Evolutionary conservation across 768 basidiomycete genomes (phyloP).

Genomic region (Sistotremastrum niveocremeum): DNA sequence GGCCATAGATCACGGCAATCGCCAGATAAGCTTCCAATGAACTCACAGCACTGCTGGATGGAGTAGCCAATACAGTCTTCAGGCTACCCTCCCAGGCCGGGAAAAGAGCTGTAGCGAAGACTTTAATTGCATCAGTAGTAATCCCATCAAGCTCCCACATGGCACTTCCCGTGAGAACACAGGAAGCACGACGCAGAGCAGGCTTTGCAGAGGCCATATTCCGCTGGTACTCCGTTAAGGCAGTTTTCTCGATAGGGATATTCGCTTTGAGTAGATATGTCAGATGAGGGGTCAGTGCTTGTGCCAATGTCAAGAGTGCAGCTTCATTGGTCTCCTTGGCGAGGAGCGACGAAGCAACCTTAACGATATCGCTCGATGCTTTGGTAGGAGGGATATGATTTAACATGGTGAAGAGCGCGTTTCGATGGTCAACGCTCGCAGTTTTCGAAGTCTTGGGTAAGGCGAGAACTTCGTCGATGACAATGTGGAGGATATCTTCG

Average conservation of each 20-base stretch:
- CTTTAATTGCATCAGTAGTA: slow-evolving; percentile 26
- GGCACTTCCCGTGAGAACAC: slow-evolving; percentile 45
- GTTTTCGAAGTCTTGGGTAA: slow-evolving; percentile 79
- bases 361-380: slow-evolving; percentile 34
- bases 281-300: slow-evolving; percentile 47
- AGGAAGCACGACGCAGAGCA: slow-evolving; percentile 43
- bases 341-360: slow-evolving; percentile 30
- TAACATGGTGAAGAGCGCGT: slow-evolving; percentile 71
- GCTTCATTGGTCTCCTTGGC: slow-evolving; percentile 71
- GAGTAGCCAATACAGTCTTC: slow-evolving; percentile 49
- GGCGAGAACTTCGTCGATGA: slow-evolving; percentile 53
- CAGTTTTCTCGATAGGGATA: slow-evolving; percentile 29
- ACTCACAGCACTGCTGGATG: slow-evolving; percentile 43
- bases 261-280: slow-evolving; percentile 33
- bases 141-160: slow-evolving; percentile 34
- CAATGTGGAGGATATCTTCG: slow-evolving; percentile 26
- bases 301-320: slow-evolving; percentile 39
- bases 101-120: slow-evolving; percentile 40
- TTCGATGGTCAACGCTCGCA: slow-evolving; percentile 73
- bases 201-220: slow-evolving; percentile 64
- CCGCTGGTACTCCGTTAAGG: slow-evolving; percentile 40
- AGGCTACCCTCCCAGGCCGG: slow-evolving; percentile 57
- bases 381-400: slow-evolving; percentile 30
- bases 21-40: slow-evolving; percentile 82
- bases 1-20: slow-evolving; percentile 51